A percentile compares a stretch with the other conserved stretches of the same genome.
These are phyloP conservation scores for Aurinia saxatilis DNA, from an alignment of 345 rosid species.

Conservation along the genomic window DNA sequence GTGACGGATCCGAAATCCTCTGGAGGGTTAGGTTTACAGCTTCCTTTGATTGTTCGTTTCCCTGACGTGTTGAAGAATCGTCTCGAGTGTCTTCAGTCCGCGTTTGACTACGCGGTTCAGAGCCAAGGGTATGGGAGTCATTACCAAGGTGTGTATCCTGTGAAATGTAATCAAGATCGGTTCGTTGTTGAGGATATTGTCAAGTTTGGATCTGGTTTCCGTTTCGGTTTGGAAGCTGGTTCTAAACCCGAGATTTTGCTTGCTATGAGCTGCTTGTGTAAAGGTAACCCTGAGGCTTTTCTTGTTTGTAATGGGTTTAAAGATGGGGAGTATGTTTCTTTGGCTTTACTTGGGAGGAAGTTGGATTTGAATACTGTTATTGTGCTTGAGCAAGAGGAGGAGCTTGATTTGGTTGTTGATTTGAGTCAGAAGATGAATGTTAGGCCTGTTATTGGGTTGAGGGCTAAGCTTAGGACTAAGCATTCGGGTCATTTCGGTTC, in stretches of 20 bases:
- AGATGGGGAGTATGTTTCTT: constrained; percentile 69
- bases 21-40: constrained; percentile 90
- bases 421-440: constrained; percentile 57
- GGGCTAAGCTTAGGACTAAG: constrained; percentile 97
- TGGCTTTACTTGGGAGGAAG: constrained; percentile 70
- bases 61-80: constrained; percentile 91
- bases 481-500: constrained; percentile 96
- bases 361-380: constrained; percentile 68
- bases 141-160: constrained; percentile 92
- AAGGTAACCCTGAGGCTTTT: constrained; percentile 68
- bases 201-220: constrained; percentile 60
- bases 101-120: constrained; percentile 65
- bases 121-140: constrained; percentile 56
- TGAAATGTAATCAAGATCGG: constrained; percentile 95
- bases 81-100: constrained; percentile 73
- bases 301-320: constrained; percentile 89
- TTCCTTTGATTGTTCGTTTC: constrained; percentile 70
- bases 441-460: constrained; percentile 67
- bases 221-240: constrained; percentile 95
- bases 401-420: constrained; percentile 70
- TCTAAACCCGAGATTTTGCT: constrained; percentile 93
- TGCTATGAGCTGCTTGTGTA: constrained; percentile 87
- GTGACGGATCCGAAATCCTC: constrained; percentile 68
- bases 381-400: constrained; percentile 93
- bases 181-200: constrained; percentile 90